Conservation (phyloP, 208 protist species). For the Acanthamoeba triangularis region DNA sequence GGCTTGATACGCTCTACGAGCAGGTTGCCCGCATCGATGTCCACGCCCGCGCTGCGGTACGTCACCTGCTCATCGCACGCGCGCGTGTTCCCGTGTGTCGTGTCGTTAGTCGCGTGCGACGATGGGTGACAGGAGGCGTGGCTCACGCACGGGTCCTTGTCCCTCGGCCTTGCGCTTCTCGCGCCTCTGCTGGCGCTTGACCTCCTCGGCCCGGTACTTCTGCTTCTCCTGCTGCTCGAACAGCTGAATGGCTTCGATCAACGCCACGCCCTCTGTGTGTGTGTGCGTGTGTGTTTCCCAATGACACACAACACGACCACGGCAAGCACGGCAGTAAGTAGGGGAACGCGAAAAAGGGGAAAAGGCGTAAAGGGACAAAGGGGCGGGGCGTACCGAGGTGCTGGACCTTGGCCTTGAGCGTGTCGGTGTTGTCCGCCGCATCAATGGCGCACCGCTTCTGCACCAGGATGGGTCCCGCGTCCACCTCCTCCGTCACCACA, state of each 20-base stretch:
- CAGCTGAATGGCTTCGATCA: constrained; percentile 74
- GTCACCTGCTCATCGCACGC: constrained; percentile 38
- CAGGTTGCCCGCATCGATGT: constrained; percentile 89
- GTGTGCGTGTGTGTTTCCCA: too few species aligned
- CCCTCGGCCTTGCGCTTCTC: background rate
- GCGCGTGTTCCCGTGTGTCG: background rate
- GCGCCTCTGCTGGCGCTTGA: background rate
- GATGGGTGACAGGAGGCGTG: background rate
- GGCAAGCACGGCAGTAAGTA: background rate
- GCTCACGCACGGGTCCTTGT: background rate
- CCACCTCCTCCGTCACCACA: constrained; percentile 73
- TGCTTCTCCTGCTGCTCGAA: constrained; percentile 60
- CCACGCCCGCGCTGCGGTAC: constrained; percentile 89
- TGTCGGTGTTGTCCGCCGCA: background rate
- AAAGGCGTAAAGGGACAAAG: too few species aligned
- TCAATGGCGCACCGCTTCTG: constrained; percentile 74
- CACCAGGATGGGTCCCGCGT: constrained; percentile 74
- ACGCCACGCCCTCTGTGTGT: constrained; percentile 72
- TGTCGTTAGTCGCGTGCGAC: background rate
- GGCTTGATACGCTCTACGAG: constrained; percentile 91
- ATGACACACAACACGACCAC: background rate
- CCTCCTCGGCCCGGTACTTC: background rate
- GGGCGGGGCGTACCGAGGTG: constrained; percentile 48
- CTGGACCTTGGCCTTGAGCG: constrained; percentile 81
- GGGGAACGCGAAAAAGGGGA: background rate